These are phyloP conservation scores for Castanospermum australe DNA, from an alignment of 306 rosid species.

Conservation along the genomic window DNA sequence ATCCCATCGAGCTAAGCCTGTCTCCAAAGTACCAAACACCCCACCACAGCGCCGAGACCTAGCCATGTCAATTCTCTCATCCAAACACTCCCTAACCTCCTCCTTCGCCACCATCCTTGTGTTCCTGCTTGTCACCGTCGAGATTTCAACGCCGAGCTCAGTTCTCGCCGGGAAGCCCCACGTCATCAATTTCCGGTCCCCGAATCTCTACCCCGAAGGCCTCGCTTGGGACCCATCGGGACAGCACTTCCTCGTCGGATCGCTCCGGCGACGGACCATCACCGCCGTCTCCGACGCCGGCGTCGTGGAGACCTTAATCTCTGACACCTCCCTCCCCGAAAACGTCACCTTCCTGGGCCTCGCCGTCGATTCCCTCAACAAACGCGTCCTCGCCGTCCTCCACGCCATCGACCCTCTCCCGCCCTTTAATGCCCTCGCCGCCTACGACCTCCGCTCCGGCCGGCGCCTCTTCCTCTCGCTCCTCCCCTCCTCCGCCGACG, in stretches of 20 bases:
- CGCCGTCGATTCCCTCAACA: slow-evolving; percentile 54
- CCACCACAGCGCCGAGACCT: background rate
- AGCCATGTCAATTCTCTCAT: slow-evolving; percentile 16
- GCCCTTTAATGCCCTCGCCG: slow-evolving; percentile 74
- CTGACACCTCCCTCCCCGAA: slow-evolving; percentile 62
- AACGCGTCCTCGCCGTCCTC: slow-evolving; percentile 71
- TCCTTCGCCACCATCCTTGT: background rate
- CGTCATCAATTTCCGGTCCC: slow-evolving; percentile 69
- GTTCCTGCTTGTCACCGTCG: slow-evolving; percentile 2
- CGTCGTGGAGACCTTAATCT: slow-evolving; percentile 57
- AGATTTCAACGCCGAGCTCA: background rate
- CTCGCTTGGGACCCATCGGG: slow-evolving; percentile 64
- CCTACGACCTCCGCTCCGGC: slow-evolving; percentile 67
- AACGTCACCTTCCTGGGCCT: slow-evolving; percentile 67
- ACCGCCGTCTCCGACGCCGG: slow-evolving; percentile 75
- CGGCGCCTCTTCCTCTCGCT: slow-evolving; percentile 55
- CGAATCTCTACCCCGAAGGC: slow-evolving; percentile 74
- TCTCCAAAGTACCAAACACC: too few relatives aligned
- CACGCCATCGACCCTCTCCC: slow-evolving; percentile 48
- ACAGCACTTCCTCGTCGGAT: slow-evolving; percentile 72
- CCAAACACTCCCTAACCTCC: slow-evolving; percentile 10
- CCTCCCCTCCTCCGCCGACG: slow-evolving; percentile 39
- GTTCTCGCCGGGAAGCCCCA: slow-evolving; percentile 45
- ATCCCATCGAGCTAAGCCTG: too few relatives aligned
- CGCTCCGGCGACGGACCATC: slow-evolving; percentile 53